Conservation (phyloP, 495 filamentous ascomycete genomes). For the Baudoinia panamericana region DNA sequence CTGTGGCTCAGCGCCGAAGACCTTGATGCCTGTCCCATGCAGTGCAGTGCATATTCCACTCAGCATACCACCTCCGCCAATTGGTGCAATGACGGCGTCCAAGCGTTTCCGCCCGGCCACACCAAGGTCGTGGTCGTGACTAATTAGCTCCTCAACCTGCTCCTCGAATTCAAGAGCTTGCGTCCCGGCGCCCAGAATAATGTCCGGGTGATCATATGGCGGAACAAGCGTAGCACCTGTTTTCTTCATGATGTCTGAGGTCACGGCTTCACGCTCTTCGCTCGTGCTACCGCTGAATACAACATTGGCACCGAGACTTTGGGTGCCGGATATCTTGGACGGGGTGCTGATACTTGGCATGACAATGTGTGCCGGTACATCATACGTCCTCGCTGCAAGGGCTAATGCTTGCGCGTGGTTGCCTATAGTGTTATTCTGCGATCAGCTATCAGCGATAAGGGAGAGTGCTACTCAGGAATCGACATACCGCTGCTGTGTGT, state of each 20-base stretch:
- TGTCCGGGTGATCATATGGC: slow-evolving; percentile 82
- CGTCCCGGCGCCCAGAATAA: slow-evolving; percentile 87
- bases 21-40: slow-evolving; percentile 46
- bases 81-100: slow-evolving; percentile 72
- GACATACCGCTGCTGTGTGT: slow-evolving; percentile 76
- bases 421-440: slow-evolving; percentile 34
- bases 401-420: slow-evolving; percentile 95
- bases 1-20: slow-evolving; percentile 86
- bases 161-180: slow-evolving; percentile 66
- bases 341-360: slow-evolving; percentile 78
- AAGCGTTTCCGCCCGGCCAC: slow-evolving; percentile 29
- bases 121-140: slow-evolving; percentile 17
- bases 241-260: slow-evolving; percentile 46
- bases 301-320: slow-evolving; percentile 60
- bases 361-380: slow-evolving; percentile 64
- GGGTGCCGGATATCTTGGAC: slow-evolving; percentile 74
- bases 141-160: slow-evolving; percentile 48
- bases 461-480: not conserved
- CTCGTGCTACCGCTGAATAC: slow-evolving; percentile 72
- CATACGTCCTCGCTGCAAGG: slow-evolving; percentile 57
- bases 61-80: slow-evolving; percentile 82
- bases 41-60: slow-evolving; percentile 69
- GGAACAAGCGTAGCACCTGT: slow-evolving; percentile 70
- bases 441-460: slow-evolving; percentile 5
- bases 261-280: slow-evolving; percentile 67